These are phyloP conservation scores for Pseudevernia furfuracea DNA, from an alignment of 495 filamentous ascomycete genomes.

Conservation along the genomic window DNA sequence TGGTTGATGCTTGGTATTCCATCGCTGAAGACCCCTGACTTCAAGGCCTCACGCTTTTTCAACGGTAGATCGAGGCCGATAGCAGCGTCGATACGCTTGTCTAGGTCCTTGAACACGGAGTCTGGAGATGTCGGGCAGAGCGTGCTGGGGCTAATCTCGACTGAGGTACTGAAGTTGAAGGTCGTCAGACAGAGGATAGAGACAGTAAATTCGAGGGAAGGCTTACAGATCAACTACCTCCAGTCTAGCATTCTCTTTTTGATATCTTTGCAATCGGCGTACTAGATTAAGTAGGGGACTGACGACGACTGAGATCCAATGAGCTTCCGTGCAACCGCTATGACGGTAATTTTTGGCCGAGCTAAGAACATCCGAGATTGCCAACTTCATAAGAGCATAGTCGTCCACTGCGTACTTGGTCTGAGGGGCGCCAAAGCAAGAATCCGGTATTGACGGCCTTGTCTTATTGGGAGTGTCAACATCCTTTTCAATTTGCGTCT, in stretches of 20 bases:
- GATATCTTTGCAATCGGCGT: not conserved
- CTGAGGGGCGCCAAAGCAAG: not conserved
- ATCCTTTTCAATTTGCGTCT: not conserved
- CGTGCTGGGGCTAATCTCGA: not conserved
- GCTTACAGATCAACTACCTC: conserved; percentile 10
- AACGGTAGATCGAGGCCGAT: conserved; percentile 7
- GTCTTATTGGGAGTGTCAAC: conserved; percentile 6
- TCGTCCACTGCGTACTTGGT: not conserved
- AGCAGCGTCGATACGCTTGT: conserved; percentile 15
- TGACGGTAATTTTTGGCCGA: conserved; percentile 8
- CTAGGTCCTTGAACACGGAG: conserved; percentile 3
- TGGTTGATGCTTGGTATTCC: conserved; percentile 16
- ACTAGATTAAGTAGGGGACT: conserved; percentile 13
- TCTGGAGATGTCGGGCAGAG: not conserved
- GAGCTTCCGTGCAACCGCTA: conserved; percentile 4
- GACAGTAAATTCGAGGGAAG: not conserved
- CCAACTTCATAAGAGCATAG: not conserved
- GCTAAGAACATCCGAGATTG: conserved; percentile 1
- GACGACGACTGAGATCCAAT: conserved; percentile 9
- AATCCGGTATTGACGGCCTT: not conserved
- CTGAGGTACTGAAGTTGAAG: not conserved
- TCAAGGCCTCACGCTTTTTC: not conserved
- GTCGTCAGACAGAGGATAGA: not conserved
- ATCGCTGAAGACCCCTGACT: not conserved
- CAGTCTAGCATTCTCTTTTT: not conserved